phyloP scores from a whole-genome alignment of 192 early-diverging fungal species.

The Gaertneriomyces sp. region DNA sequence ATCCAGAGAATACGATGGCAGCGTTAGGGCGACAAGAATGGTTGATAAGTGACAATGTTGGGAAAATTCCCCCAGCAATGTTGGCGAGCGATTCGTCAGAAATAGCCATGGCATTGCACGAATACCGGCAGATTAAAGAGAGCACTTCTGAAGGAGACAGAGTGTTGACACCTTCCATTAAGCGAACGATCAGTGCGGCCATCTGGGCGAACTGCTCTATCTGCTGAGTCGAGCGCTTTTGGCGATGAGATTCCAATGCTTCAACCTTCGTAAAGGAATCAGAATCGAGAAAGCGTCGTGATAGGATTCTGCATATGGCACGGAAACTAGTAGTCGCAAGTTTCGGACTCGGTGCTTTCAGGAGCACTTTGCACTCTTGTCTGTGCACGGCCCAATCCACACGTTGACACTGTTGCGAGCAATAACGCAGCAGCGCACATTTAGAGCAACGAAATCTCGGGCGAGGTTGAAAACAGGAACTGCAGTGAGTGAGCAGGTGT shows the following conservation, averaged over 20 bases:
- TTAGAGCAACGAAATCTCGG: slow-evolving; percentile 17
- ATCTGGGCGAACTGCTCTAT: slow-evolving; percentile 45
- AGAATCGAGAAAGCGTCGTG: slow-evolving; percentile 5
- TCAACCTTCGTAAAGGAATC: background rate
- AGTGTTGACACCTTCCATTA: slow-evolving; percentile 19
- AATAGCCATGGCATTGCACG: slow-evolving; percentile 41
- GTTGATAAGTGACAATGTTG: slow-evolving; percentile 39
- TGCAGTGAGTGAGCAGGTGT: slow-evolving; percentile 19
- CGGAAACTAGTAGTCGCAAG: slow-evolving; percentile 29
- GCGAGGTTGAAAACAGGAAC: slow-evolving; percentile 14
- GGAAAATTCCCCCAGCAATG: slow-evolving; percentile 43
- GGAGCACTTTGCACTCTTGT: slow-evolving; percentile 15
- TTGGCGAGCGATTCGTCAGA: slow-evolving; percentile 39
- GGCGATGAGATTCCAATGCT: background rate
- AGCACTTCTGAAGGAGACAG: slow-evolving; percentile 32
- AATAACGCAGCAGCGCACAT: slow-evolving; percentile 24
- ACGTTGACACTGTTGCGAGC: slow-evolving; percentile 24
- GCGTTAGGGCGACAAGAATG: slow-evolving; percentile 45
- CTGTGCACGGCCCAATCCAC: slow-evolving; percentile 20
- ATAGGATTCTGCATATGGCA: background rate
- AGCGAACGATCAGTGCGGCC: slow-evolving; percentile 29
- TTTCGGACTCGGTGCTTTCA: slow-evolving; percentile 14
- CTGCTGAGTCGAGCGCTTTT: slow-evolving; percentile 19
- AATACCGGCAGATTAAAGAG: slow-evolving; percentile 37
- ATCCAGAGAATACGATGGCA: slow-evolving; percentile 34